Percentiles rank a stretch among this genome's conserved stretches.
These are phyloP conservation scores for Pythium volutum DNA, from an alignment of 352 stramenopile species.

Conservation along the genomic window DNA sequence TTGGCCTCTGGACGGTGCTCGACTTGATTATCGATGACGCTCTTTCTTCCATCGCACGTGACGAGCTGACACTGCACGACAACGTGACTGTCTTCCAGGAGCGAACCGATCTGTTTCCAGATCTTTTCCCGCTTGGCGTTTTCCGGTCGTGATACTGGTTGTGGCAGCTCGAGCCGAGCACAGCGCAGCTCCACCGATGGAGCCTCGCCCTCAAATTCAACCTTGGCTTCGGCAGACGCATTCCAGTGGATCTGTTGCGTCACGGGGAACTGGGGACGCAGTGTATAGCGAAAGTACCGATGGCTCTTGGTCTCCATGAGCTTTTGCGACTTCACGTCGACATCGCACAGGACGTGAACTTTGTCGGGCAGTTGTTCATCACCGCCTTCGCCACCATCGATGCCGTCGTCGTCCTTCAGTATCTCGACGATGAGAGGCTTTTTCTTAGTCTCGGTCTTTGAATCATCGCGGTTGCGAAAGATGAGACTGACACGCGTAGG, in stretches of 20 bases:
- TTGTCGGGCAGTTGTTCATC: constrained; percentile 3
- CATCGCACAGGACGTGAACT: constrained; percentile 38
- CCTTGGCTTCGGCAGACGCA: constrained; percentile 36
- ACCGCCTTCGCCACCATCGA: not conserved
- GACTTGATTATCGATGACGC: constrained; percentile 23
- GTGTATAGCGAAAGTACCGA: constrained; percentile 58
- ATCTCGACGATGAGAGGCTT: constrained; percentile 70
- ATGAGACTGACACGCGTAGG: constrained; percentile 37
- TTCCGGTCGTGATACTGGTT: constrained; percentile 3
- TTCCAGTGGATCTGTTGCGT: constrained; percentile 29
- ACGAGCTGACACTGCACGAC: constrained; percentile 79
- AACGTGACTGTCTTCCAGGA: constrained; percentile 56
- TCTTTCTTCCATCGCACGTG: not conserved
- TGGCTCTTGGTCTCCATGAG: constrained; percentile 50
- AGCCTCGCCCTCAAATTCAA: constrained; percentile 26
- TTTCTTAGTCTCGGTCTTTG: constrained; percentile 15
- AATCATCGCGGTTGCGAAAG: constrained; percentile 34
- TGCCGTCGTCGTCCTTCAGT: constrained; percentile 31
- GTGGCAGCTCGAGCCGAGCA: constrained; percentile 42
- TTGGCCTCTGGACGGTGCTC: constrained; percentile 12
- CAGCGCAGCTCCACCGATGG: constrained; percentile 31
- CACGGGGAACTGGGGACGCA: constrained; percentile 21
- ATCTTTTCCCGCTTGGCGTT: constrained; percentile 30
- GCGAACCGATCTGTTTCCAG: constrained; percentile 73
- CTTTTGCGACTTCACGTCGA: constrained; percentile 48